Percentiles rank a stretch among this genome's conserved stretches.
Conservation (phyloP, 306 rosid genomes). For the Castanea mollissima region DNA sequence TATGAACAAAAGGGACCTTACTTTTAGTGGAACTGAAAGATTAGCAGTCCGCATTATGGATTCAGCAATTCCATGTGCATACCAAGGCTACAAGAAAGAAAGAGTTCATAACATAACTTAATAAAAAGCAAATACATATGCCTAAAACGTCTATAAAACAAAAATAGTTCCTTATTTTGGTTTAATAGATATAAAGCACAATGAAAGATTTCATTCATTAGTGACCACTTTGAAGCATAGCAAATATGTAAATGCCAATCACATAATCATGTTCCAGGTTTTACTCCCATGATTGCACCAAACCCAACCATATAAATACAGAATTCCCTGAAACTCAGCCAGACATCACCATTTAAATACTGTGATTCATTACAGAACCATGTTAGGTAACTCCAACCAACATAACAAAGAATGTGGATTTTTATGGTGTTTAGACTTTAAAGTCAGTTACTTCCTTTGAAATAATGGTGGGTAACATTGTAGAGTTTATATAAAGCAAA, state of each 20-base stretch:
- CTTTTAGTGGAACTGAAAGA: slow-evolving; percentile 93
- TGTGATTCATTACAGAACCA: background rate
- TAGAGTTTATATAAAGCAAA: background rate
- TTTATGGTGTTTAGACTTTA: background rate
- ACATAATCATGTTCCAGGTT: background rate
- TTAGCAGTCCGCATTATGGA: slow-evolving; percentile 97
- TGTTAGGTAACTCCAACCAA: background rate
- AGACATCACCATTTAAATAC: background rate
- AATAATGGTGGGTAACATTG: background rate
- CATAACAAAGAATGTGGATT: background rate
- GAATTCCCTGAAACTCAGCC: background rate
- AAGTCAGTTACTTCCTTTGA: background rate
- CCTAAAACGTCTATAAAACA: background rate
- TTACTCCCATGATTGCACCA: background rate
- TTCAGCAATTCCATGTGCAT: slow-evolving; percentile 97
- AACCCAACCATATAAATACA: background rate
- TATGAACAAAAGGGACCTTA: slow-evolving; percentile 38
- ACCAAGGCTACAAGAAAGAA: slow-evolving; percentile 76
- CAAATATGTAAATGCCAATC: background rate
- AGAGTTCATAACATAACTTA: slow-evolving; percentile 10
- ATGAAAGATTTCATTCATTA: background rate
- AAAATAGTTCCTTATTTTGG: background rate
- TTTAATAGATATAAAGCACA: background rate
- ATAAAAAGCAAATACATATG: slow-evolving; percentile 9
- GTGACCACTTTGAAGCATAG: background rate